These are phyloP conservation scores for Ceratocystis smalleyi DNA, from an alignment of 2,329 filamentous ascomycete species.

Conservation along the genomic window DNA sequence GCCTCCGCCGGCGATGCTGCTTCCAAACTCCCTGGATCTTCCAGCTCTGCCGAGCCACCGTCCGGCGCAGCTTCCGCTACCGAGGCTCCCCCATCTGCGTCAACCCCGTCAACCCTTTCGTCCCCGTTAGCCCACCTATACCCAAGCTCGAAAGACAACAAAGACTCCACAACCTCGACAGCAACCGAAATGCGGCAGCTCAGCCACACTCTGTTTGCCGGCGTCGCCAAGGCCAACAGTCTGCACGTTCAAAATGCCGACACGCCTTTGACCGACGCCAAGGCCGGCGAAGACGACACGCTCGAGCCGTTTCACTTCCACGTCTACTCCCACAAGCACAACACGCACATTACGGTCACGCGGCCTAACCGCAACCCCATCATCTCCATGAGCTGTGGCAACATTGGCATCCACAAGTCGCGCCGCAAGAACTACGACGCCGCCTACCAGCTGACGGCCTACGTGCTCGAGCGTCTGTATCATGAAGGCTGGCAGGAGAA, in stretches of 20 bases:
- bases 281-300: slow-evolving; percentile 20
- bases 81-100: slow-evolving; percentile 4
- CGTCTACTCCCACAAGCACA: slow-evolving; percentile 78
- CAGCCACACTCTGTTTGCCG: slow-evolving; percentile 6
- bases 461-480: slow-evolving; percentile 69
- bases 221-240: neutral
- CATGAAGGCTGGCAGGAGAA: slow-evolving; percentile 63
- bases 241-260: neutral
- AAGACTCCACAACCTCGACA: neutral
- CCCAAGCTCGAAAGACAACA: neutral
- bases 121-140: slow-evolving; percentile 9
- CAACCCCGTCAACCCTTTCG: neutral
- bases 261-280: slow-evolving; percentile 12
- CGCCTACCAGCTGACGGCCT: slow-evolving; percentile 75
- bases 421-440: slow-evolving; percentile 75
- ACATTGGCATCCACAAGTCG: slow-evolving; percentile 80
- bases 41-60: neutral
- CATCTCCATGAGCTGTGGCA: slow-evolving; percentile 65
- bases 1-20: neutral
- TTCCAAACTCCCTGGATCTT: neutral
- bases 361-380: slow-evolving; percentile 66
- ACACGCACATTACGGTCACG: slow-evolving; percentile 83
- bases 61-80: neutral
- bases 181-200: neutral
- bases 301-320: slow-evolving; percentile 68